Base-by-base conservation (phyloP, 345 rosid species). In the Arabis hirsuta region DNA sequence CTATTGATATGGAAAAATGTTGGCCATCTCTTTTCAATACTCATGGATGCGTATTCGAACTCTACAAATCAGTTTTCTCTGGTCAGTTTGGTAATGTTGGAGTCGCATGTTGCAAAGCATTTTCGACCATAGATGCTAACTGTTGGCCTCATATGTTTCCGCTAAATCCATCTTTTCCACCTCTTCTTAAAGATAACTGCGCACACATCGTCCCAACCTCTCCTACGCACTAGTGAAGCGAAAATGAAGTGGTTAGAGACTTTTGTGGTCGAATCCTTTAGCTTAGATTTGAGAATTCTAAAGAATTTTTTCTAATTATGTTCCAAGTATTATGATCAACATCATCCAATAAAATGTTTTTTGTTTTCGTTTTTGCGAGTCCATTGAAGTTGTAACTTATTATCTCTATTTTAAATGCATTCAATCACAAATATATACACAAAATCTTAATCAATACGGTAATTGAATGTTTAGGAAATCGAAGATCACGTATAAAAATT, bases 71-170 rank as follows among this genome's bases (percentile, higher is more conserved):
- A 27, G 11, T 74, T 29, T 74, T 74, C 44, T 46, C 60, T 2
- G 72, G 60, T 4, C 5, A 50, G n/a, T 65, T 74, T 48, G 59
- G 59, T 9, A 66, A 57, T 12, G 38, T 72, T 38, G 69, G 76
- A 26, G 14, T 42, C 9, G 36, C 78, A 13, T 74, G 78, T 51
- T 74, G 73, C 44, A 74, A 74, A 12, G 78, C 60, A 7, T 58
- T 65, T 26, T 50, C 63, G 14, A 48, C 58, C 7, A 42, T 74
- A 5, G 54, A 61, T 62, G 19, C 29, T 29, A 62, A 53, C 5
- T 72, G 76, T 54, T 72, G 69, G 70, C 62, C 76, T 13, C 67
- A 62, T 53, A 62, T 62, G 55, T 62, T 72, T 16, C 70, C 76
- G 0, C 12, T 62, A 13, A 62, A 71, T 19, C 53, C 75, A 1